phyloP scores from a whole-genome alignment of 768 basidiomycete genomes.

The Serendipita sp. region DNA sequence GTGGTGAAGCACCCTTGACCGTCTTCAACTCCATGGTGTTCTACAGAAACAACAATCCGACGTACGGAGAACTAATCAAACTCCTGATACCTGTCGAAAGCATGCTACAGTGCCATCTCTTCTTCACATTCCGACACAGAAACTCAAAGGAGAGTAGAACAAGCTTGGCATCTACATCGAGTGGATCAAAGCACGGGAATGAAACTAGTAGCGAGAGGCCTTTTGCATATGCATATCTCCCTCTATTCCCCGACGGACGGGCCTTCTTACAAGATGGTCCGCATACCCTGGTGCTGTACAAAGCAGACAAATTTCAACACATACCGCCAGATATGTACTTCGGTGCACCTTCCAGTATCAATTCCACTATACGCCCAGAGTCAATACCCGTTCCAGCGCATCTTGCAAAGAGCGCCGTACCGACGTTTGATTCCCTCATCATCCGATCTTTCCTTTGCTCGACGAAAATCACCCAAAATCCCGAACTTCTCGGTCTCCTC shows the following conservation, averaged over 20 bases:
- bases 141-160: slow-evolving; percentile 11
- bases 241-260: slow-evolving; percentile 58
- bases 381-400: slow-evolving; percentile 42
- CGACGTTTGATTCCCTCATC: slow-evolving; percentile 59
- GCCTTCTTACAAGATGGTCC: slow-evolving; percentile 82
- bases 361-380: slow-evolving; percentile 42
- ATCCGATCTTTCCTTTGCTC: slow-evolving; percentile 87
- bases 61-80: slow-evolving; percentile 88
- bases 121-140: slow-evolving; percentile 81
- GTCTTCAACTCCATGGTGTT: slow-evolving; percentile 88
- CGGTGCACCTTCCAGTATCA: slow-evolving; percentile 43
- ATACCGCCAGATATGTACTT: slow-evolving; percentile 60
- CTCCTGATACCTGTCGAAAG: slow-evolving; percentile 54
- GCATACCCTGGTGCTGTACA: slow-evolving; percentile 72
- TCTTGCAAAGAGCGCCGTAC: slow-evolving; percentile 46
- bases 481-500: slow-evolving; percentile 61
- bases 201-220: slow-evolving; percentile 45
- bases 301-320: slow-evolving; percentile 52
- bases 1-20: slow-evolving; percentile 65
- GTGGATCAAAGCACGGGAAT: slow-evolving; percentile 27
- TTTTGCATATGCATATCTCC: slow-evolving; percentile 87
- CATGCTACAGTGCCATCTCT: slow-evolving; percentile 72
- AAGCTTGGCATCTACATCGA: slow-evolving; percentile 27
- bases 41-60: slow-evolving; percentile 72
- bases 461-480: slow-evolving; percentile 81